Base-by-base conservation (phyloP, 352 stramenopile genomes). In the Pythium utonaiense region DNA sequence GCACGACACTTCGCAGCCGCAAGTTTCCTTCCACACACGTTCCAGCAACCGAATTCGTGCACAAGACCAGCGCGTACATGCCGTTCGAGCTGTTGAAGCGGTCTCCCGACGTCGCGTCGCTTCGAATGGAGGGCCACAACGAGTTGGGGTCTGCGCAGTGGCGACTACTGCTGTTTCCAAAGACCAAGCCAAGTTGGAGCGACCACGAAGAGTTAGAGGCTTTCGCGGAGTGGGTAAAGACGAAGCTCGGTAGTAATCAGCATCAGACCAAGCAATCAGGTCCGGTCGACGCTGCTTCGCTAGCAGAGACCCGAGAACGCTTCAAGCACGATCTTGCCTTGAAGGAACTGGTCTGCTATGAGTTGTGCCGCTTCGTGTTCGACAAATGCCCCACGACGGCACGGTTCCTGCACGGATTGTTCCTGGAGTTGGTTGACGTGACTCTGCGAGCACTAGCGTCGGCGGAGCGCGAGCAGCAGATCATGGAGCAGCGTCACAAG, bases 301-400 rank as follows among this genome's bases (percentile, higher is more conserved):
- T 60, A 27, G n/a, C 28, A 4, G 25, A 33, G 10, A 60, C 49
- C 1, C 24, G 60, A 14, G 17, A 17, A 1, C 44, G 52, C 3
- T 77, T 85, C 52, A 49, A 57, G 12, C 28, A 57, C 1, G 38
- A 64, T 14, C 57, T 86, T 0, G 60, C 45, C 9, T 57, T 71
- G 13, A 65, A 66, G 13, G 77, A 86, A 42, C 62, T 60, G 6
- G 28, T 86, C 21, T 74, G 71, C 53, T 83, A 73, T 40, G 77
- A 86, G 55, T 50, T 82, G 9, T 62, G 66, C 6, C 69, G 77
- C 0, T 68, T 86, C 13, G 49, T 86, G 13, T 86, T 83, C n/a
- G 74, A 83, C 62, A 77, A 78, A 34, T 86, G 71, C 38, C 77
- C 77, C n/a, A 83, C 77, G 3, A 83, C 77, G 2, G 64, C 74